A percentile compares a stretch with the other conserved stretches of the same genome.
Conservation (phyloP, 768 basidiomycete species). For the Suillus americanus region DNA sequence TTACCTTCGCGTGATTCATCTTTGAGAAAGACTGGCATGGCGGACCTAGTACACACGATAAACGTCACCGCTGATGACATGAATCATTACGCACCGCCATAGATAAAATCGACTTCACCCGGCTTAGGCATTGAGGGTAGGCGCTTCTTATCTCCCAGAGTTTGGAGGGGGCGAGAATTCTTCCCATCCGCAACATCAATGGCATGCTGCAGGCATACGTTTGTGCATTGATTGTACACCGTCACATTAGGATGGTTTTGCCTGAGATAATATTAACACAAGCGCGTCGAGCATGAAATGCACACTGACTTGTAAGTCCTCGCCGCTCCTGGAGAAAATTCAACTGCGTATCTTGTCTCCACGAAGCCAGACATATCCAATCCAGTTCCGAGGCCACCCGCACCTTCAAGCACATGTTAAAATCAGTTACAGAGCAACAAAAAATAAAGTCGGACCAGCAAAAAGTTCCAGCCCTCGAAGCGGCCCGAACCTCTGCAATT, state of each 20-base stretch:
- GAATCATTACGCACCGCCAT: slow-evolving; percentile 51
- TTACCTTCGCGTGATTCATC: slow-evolving; percentile 62
- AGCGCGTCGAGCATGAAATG: background rate
- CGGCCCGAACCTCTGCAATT: slow-evolving; percentile 39
- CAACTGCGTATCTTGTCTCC: slow-evolving; percentile 67
- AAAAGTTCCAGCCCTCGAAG: slow-evolving; percentile 68
- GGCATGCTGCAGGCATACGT: slow-evolving; percentile 57
- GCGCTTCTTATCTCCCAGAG: slow-evolving; percentile 39
- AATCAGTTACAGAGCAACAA: background rate
- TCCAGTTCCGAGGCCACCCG: slow-evolving; percentile 73
- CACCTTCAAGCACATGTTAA: slow-evolving; percentile 43
- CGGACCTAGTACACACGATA: slow-evolving; percentile 46
- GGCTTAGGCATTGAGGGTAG: slow-evolving; percentile 52
- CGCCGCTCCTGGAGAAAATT: slow-evolving; percentile 63
- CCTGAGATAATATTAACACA: slow-evolving; percentile 33
- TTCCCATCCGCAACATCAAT: slow-evolving; percentile 46
- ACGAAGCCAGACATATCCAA: slow-evolving; percentile 61
- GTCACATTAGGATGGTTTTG: slow-evolving; percentile 57
- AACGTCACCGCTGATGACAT: background rate
- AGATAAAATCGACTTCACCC: slow-evolving; percentile 69
- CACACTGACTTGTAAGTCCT: slow-evolving; percentile 55
- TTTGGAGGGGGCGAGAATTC: slow-evolving; percentile 37
- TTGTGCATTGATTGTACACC: slow-evolving; percentile 69
- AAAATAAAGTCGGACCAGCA: slow-evolving; percentile 44
- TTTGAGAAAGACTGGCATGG: slow-evolving; percentile 74